These are phyloP conservation scores for Ophiorrhiza pumila DNA, from an alignment of 257 asterid genomes.

Conservation along the genomic window DNA sequence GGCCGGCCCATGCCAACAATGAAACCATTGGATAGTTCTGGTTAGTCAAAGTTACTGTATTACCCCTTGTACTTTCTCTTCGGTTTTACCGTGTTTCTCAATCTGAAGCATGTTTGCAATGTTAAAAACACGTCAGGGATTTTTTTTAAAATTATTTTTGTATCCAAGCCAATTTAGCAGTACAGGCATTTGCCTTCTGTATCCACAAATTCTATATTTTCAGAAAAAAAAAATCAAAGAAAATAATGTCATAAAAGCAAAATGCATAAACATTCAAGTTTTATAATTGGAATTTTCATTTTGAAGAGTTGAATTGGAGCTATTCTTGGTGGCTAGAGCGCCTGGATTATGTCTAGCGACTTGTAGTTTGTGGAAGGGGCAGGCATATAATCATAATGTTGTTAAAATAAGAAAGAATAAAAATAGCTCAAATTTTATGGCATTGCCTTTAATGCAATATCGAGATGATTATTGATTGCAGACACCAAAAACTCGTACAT, in stretches of 20 bases:
- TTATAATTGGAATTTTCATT: too few species aligned
- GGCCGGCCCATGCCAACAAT: constrained; percentile 51
- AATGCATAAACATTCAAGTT: neutral
- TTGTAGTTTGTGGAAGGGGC: neutral
- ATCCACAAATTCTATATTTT: neutral
- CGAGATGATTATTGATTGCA: constrained; percentile 38
- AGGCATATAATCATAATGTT: neutral
- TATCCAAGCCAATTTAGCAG: neutral
- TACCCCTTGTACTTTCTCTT: constrained; percentile 8
- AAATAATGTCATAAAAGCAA: neutral
- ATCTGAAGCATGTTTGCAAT: constrained; percentile 9
- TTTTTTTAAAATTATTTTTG: constrained; percentile 11
- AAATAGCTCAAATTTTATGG: constrained; percentile 14
- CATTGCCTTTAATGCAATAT: constrained; percentile 26
- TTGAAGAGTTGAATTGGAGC: neutral
- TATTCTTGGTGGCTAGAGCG: too few species aligned
- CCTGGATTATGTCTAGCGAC: neutral
- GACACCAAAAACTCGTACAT: constrained; percentile 45
- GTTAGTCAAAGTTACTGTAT: constrained; percentile 16
- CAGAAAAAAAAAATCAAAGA: neutral
- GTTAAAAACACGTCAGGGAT: neutral
- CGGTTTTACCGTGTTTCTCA: constrained; percentile 5
- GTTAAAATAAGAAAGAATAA: neutral
- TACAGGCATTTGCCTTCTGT: neutral
- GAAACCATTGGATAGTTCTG: neutral